Conservation (phyloP, 345 rosid species). For the Atalantia buxifolia region DNA sequence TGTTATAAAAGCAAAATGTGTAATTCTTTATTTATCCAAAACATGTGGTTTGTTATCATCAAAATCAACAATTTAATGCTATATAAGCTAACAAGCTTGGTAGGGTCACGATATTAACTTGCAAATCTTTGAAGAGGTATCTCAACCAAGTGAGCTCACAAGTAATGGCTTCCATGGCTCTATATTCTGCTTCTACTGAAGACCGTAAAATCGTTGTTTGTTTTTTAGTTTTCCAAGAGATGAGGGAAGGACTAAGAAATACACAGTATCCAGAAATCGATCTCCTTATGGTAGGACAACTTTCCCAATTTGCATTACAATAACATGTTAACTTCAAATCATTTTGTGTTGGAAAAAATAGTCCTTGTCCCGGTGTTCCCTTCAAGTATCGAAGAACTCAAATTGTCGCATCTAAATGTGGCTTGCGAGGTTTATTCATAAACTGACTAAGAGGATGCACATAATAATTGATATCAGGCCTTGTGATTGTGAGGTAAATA, state of each 20-base stretch:
- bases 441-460: neutral
- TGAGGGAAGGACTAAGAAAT: neutral
- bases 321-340: neutral
- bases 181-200: neutral
- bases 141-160: neutral
- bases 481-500: neutral
- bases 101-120: neutral
- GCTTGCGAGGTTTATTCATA: neutral
- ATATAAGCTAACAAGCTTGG: too few relatives aligned
- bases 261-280: neutral
- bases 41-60: too few relatives aligned
- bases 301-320: neutral
- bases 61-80: too few relatives aligned
- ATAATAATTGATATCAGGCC: neutral
- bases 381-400: neutral
- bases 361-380: neutral
- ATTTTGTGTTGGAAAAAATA: neutral
- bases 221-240: neutral
- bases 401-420: neutral
- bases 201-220: neutral
- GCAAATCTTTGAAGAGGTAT: neutral
- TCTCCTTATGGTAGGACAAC: neutral
- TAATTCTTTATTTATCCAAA: too few relatives aligned
- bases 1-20: too few relatives aligned
- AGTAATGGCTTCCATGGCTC: neutral